Evolutionary conservation across 768 basidiomycete species (phyloP).

Genomic region (Mycena sanguinolenta): DNA sequence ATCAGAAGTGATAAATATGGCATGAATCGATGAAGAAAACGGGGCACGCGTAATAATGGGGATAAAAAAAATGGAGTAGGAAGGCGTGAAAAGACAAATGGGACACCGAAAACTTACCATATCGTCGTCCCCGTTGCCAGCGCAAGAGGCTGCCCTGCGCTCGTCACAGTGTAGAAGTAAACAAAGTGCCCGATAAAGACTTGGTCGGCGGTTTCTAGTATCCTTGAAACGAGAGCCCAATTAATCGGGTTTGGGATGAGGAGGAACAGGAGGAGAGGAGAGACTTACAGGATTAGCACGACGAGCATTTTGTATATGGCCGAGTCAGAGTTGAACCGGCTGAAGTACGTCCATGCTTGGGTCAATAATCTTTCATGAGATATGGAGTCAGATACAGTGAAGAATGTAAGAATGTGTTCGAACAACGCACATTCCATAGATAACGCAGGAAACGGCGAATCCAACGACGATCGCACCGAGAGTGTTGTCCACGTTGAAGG

Average conservation of each 20-base stretch:
- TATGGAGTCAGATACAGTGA: background rate
- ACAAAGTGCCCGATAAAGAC: conserved; percentile 67
- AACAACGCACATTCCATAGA: conserved; percentile 60
- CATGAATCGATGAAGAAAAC: no score
- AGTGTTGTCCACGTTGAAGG: conserved; percentile 57
- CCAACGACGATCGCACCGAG: conserved; percentile 74
- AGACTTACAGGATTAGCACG: conserved; percentile 49
- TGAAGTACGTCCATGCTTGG: conserved; percentile 69
- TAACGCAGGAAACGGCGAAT: conserved; percentile 63
- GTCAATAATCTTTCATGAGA: conserved; percentile 51
- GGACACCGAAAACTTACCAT: conserved; percentile 53
- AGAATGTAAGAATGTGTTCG: background rate
- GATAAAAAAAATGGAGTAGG: no score
- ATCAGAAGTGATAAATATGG: no score
- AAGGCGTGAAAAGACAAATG: no score
- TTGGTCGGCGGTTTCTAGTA: conserved; percentile 66
- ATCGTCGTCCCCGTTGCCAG: conserved; percentile 54
- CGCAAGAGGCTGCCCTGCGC: conserved; percentile 52
- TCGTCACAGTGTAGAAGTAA: conserved; percentile 69
- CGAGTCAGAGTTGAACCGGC: conserved; percentile 65
- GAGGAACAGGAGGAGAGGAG: no score
- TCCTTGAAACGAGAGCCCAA: no score
- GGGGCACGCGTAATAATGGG: no score
- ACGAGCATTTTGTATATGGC: conserved; percentile 35
- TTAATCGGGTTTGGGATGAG: no score